Evolutionary conservation across 495 filamentous ascomycete genomes (phyloP).

Genomic region (Penicillium atrosanguineum): DNA sequence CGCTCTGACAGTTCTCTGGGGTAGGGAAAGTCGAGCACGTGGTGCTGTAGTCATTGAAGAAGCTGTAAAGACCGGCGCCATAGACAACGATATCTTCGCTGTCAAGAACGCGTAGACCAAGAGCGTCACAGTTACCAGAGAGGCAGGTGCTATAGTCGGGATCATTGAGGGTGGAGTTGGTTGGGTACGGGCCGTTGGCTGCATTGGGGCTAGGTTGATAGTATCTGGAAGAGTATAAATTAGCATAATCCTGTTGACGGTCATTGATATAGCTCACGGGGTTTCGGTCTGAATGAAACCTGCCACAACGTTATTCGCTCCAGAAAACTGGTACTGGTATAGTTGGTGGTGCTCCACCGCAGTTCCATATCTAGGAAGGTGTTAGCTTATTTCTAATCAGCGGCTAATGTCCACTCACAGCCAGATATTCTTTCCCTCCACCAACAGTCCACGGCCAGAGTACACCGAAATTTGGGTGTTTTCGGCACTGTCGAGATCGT

Average conservation of each 20-base stretch:
- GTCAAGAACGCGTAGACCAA: constrained; percentile 64
- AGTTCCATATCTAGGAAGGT: constrained; percentile 56
- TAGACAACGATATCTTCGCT: constrained; percentile 60
- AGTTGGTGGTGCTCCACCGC: constrained; percentile 73
- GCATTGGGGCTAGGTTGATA: constrained; percentile 67
- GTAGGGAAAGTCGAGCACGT: constrained; percentile 45
- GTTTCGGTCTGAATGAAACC: constrained; percentile 85
- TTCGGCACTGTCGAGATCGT: constrained; percentile 62
- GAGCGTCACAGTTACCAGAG: constrained; percentile 56
- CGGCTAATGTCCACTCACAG: constrained; percentile 38
- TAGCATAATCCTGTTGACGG: not conserved
- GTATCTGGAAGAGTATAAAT: constrained; percentile 26
- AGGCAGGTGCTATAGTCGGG: constrained; percentile 56
- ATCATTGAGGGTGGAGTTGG: constrained; percentile 48
- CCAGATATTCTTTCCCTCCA: constrained; percentile 60
- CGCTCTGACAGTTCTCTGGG: constrained; percentile 56
- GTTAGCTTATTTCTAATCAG: not conserved
- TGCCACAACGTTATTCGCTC: constrained; percentile 67
- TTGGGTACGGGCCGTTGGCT: constrained; percentile 52
- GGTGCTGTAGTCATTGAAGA: constrained; percentile 62
- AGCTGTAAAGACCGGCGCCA: constrained; percentile 71
- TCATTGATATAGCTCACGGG: constrained; percentile 34
- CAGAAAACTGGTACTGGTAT: constrained; percentile 78
- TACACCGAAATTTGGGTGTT: constrained; percentile 66
- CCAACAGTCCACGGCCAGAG: constrained; percentile 62